A percentile compares a stretch with the other conserved stretches of the same genome.
Evolutionary conservation across 2,329 filamentous ascomycete species (phyloP).

Genomic region (Myrmaecium sp.): DNA sequence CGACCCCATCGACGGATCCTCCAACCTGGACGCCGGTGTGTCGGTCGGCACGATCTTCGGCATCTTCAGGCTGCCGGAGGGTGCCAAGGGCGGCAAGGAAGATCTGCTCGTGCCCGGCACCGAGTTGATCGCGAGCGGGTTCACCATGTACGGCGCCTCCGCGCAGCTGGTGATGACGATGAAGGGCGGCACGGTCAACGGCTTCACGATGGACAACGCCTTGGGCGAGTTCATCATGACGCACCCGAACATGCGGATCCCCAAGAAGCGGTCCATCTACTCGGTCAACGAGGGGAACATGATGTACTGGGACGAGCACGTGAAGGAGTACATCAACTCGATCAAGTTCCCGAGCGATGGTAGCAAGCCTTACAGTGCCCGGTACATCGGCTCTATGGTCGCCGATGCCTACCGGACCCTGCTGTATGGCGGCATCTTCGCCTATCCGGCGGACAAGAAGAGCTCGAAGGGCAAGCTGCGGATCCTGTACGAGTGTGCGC

Average conservation of each 20-base stretch:
- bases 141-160: slow-evolving; percentile 99
- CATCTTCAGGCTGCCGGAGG: slow-evolving; percentile 75
- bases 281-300: slow-evolving; percentile 98
- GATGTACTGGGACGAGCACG: slow-evolving; percentile 82
- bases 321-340: slow-evolving; percentile 74
- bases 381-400: slow-evolving; percentile 97
- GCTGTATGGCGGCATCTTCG: slow-evolving; percentile 91
- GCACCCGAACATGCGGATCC: slow-evolving; percentile 85
- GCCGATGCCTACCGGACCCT: slow-evolving; percentile 94
- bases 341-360: slow-evolving; percentile 62
- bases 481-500: slow-evolving; percentile 95
- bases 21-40: slow-evolving; percentile 93
- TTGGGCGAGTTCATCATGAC: slow-evolving; percentile 98
- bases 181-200: slow-evolving; percentile 81
- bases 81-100: slow-evolving; percentile 56
- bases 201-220: slow-evolving; percentile 92
- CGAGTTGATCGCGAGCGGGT: slow-evolving; percentile 85
- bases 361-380: slow-evolving; percentile 80
- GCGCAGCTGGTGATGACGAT: slow-evolving; percentile 95
- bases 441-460: slow-evolving; percentile 96
- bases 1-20: slow-evolving; percentile 94
- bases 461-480: slow-evolving; percentile 94
- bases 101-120: slow-evolving; percentile 81
- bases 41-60: slow-evolving; percentile 96
- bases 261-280: slow-evolving; percentile 71